A percentile compares a stretch with the other conserved stretches of the same genome.
Conservation (phyloP, 1,139 yeast species). For the Blastobotrys apis region DNA sequence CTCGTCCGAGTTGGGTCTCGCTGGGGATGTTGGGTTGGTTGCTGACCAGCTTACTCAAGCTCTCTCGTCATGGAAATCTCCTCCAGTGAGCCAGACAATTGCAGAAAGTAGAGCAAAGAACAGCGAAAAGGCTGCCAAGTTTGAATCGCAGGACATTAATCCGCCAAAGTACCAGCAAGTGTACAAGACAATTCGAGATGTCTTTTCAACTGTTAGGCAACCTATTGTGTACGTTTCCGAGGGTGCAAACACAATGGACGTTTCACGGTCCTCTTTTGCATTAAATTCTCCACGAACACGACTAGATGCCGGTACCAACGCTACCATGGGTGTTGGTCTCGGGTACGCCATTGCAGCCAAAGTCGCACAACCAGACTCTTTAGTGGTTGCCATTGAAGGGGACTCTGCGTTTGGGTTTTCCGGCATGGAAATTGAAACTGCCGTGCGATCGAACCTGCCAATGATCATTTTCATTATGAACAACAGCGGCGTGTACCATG, state of each 20-base stretch:
- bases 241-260: conserved; percentile 71
- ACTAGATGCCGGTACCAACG: conserved; percentile 66
- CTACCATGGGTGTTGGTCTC: conserved; percentile 67
- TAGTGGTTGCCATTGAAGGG: conserved; percentile 59
- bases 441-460: conserved; percentile 50
- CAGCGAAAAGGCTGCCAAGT: conserved; percentile 33
- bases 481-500: conserved; percentile 65
- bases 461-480: conserved; percentile 58
- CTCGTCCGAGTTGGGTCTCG: conserved; percentile 39
- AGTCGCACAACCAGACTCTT: conserved; percentile 41
- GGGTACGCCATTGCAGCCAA: conserved; percentile 65
- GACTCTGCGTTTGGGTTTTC: conserved; percentile 72
- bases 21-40: conserved; percentile 49
- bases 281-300: conserved; percentile 49
- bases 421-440: conserved; percentile 61
- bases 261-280: conserved; percentile 56
- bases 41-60: conserved; percentile 35
- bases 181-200: conserved; percentile 45
- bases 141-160: conserved; percentile 27
- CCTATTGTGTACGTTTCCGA: conserved; percentile 48
- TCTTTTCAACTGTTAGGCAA: conserved; percentile 29
- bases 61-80: conserved; percentile 31
- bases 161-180: conserved; percentile 51
- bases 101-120: conserved; percentile 37
- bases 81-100: conserved; percentile 34